Evolutionary conservation across 345 rosid genomes (phyloP).

Genomic region (Linum lewisii): DNA sequence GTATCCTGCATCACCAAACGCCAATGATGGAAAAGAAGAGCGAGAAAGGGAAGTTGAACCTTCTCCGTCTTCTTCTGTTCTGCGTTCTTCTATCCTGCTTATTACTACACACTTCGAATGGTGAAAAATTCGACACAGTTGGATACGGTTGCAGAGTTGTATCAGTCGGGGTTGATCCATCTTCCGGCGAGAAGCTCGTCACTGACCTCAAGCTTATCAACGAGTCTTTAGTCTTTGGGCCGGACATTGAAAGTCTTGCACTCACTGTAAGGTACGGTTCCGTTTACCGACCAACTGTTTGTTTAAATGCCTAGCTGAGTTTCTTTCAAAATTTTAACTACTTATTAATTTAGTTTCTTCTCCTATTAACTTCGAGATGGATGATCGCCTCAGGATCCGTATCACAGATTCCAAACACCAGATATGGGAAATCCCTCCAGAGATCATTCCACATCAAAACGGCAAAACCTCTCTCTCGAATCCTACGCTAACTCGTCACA

Average conservation of each 20-base stretch:
- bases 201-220: constrained; percentile 41
- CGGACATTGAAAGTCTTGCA: constrained; percentile 37
- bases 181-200: not conserved
- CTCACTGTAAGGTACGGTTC: constrained; percentile 32
- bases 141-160: constrained; percentile 42
- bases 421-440: constrained; percentile 57
- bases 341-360: not conserved
- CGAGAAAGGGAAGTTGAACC: not conserved
- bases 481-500: constrained; percentile 2
- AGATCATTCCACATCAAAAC: constrained; percentile 5
- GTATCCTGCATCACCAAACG: not conserved
- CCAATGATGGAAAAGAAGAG: not conserved
- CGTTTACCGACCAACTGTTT: not conserved
- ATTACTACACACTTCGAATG: constrained; percentile 1
- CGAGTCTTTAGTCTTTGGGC: constrained; percentile 33
- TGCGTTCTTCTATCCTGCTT: not conserved
- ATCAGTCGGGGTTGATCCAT: constrained; percentile 28
- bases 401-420: constrained; percentile 32
- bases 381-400: constrained; percentile 42
- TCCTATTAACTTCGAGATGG: constrained; percentile 32
- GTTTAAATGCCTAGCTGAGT: not conserved
- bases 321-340: not conserved
- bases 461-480: constrained; percentile 9
- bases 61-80: not conserved
- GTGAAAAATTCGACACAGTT: constrained; percentile 9